Conservation (phyloP, 352 stramenopile species). For the Peronospora farinosa region DNA sequence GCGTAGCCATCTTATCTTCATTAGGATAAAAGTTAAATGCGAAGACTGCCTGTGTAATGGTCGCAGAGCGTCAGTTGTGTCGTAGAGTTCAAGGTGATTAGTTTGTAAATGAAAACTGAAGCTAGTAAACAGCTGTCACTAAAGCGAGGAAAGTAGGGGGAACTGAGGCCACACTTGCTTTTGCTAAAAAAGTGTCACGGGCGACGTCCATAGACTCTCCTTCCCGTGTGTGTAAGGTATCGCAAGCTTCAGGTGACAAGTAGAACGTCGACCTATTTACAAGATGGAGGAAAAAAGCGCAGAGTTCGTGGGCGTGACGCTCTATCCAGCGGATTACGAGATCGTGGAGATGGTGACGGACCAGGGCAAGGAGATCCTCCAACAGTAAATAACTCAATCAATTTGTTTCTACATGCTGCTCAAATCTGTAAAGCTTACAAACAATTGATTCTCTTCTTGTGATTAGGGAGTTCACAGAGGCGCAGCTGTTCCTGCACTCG, state of each 20-base stretch:
- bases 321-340: constrained; percentile 75
- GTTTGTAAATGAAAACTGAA: constrained; percentile 22
- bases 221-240: not conserved
- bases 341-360: constrained; percentile 76
- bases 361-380: constrained; percentile 68
- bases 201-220: not conserved
- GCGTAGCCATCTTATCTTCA: constrained; percentile 9
- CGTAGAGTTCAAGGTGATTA: constrained; percentile 26
- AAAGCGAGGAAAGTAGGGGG: constrained; percentile 1
- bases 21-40: constrained; percentile 12
- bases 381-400: constrained; percentile 38
- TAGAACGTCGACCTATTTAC: constrained; percentile 8
- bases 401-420: not conserved
- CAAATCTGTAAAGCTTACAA: constrained; percentile 1
- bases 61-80: constrained; percentile 25
- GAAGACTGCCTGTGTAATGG: constrained; percentile 19
- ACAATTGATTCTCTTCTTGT: constrained; percentile 1
- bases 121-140: constrained; percentile 9
- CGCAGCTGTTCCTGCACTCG: constrained; percentile 76
- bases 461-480: constrained; percentile 72
- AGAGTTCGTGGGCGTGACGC: constrained; percentile 59
- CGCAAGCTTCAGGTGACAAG: constrained; percentile 1
- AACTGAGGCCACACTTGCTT: constrained; percentile 6
- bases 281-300: constrained; percentile 43
- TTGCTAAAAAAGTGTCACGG: constrained; percentile 14